Base-by-base conservation (phyloP, 2,329 filamentous ascomycete species). In the Nannizzia gypsea region DNA sequence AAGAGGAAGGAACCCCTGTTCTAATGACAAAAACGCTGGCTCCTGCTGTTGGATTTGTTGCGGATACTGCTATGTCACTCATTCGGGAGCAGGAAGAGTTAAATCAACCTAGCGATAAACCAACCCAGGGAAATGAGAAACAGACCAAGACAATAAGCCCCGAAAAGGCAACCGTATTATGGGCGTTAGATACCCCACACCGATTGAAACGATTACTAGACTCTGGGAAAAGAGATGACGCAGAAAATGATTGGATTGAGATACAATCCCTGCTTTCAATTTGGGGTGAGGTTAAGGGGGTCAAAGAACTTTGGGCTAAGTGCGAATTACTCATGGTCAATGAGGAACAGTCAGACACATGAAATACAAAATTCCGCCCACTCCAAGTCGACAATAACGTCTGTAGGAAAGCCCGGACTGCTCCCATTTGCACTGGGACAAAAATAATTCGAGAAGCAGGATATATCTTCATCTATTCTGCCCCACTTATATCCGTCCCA, bases 271-370 rank as follows among this genome's bases (percentile, higher is more conserved):
- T 78, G 48, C 66, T 79, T 24, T 67, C 69, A 40, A 72, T 70
- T 56, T 78, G 76, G 77, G 65, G 72, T 20, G 70, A 70, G 2
- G 74, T 78, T 0, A 72, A 71, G 58, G 77, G 77, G 1, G 75
- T 77, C 26, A 63, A 70, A 42, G 71, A 77, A 57, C 60, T 78
- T 11, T 69, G 69, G 11, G 65, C 66, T 15, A 67, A 70, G 13
- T 78, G 77, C 64, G 69, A 72, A 59, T 70, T 70, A 26, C 66
- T 71, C 71, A 62, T 62, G 26, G 61, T 64, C 50, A 54, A 57
- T 11, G 56, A 56, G 61, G 56, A 40, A 34, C 52, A 55, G 40
- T 3, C 50, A 34, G 26, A 54, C 2, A 8, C 15, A 17, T 50
- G 22, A 26, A 13, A 2, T 17, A 20, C 17, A 3, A n/a, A 20